Base-by-base conservation (phyloP, 2,329 filamentous ascomycete genomes). In the Colletotrichum sp. region DNA sequence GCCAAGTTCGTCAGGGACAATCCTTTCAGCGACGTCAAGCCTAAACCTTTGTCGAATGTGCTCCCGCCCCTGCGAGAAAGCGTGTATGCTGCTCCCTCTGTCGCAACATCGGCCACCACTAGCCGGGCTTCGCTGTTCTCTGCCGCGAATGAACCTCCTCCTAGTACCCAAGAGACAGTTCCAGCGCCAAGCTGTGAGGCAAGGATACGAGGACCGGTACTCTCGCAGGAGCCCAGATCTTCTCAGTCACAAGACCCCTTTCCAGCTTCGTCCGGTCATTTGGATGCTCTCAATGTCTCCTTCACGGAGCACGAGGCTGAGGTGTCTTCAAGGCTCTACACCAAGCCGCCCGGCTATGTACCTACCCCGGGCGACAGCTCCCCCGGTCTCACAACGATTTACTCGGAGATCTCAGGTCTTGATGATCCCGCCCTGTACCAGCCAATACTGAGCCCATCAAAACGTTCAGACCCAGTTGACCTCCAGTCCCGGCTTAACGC, bases 81-180 rank as follows among this genome's bases (percentile, higher is more conserved):
- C 28, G 6, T 72, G 3, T 75, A 59, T 21, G 39, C 18, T 5
- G 55, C 24, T n/a, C 16, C 63, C 15, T 72, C 72, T 0, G 21
- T 34, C 6, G 32, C 63, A 15, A 72, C 69, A 26, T 21, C 57
- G 34, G 73, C 57, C 44, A 68, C 7, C 13, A 73, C 64, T 5
- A 76, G 73, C 32, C 73, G 57, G 5, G 34, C 63, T 9, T 76
- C 73, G 9, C n/a, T 73, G 3, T 68, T 73, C 32, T 68, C 73
- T 5, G 36, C 16, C 2, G 18, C 21, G 2, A 39, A 68, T 4
- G 73, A 63, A 2, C 21, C 6, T 21, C 24, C 49, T 6, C 32
- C 63, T 7, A 52, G 32, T 15, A 76, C 64, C 4, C 73, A 64
- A 24, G 73, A 73, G n/a, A 76, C 73, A 16, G 39, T 57, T 6